Conservation (phyloP, 305 asterid species). For the Nicotiana rustica region DNA sequence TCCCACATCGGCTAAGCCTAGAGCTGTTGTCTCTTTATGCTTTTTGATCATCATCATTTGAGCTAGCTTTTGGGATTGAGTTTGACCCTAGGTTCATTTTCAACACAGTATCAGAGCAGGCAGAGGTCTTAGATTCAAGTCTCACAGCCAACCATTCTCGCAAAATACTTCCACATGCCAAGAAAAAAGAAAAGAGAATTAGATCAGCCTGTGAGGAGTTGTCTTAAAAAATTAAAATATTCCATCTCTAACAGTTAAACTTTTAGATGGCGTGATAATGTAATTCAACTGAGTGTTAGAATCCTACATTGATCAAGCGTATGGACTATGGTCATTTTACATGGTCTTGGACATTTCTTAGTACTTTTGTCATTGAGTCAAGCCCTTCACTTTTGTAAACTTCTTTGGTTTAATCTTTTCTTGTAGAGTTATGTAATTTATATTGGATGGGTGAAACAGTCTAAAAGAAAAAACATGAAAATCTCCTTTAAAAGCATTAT, state of each 20-base stretch:
- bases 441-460: slow-evolving; percentile 12
- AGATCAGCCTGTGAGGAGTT: slow-evolving; percentile 1
- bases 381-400: neutral
- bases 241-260: neutral
- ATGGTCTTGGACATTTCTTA: neutral
- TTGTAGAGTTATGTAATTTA: slow-evolving; percentile 18
- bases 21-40: neutral
- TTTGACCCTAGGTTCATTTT: neutral
- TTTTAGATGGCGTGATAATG: neutral
- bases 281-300: neutral
- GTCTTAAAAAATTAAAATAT: neutral
- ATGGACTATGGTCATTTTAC: slow-evolving; percentile 5
- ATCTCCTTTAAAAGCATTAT: neutral
- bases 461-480: slow-evolving; percentile 23
- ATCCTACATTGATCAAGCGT: neutral
- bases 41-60: neutral
- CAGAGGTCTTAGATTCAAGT: neutral
- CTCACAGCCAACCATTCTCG: neutral
- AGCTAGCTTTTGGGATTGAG: slow-evolving; percentile 23
- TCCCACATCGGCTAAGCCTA: slow-evolving; percentile 14
- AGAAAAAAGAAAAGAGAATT: neutral
- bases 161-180: neutral
- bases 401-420: neutral
- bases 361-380: neutral
- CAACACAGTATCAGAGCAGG: neutral